Base-by-base conservation (phyloP, 202 grass and related monocot species). In the Bolboschoenoplectus hybrid region DNA sequence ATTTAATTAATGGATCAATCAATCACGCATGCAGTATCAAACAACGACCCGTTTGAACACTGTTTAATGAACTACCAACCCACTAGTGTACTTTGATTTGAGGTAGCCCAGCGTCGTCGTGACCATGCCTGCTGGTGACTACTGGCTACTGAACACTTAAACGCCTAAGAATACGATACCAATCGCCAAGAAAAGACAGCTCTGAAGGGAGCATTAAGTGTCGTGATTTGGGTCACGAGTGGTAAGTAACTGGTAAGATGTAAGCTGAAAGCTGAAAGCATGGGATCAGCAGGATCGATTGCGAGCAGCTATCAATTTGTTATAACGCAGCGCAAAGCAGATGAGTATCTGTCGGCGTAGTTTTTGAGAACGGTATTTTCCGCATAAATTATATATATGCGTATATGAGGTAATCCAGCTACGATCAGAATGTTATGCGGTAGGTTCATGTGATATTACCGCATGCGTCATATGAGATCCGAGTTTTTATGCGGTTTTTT, bases 31-130 rank as follows among this genome's bases (percentile, higher is more conserved):
- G 66, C 44, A 56, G 52, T 50, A n/a, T 43, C 43, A 45, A 81
- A 81, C 56, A 47, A 81, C 39, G 80, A 5, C 40, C 63, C 20
- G n/a, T 63, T 67, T 76, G 72, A 55, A 76, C 81, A 12, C 19
- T 50, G 63, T 67, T 39, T 47, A 63, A 13, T 16, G 1, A 16
- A 5, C 63, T 52, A 82, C 80, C 57, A 46, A 82, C 79, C 58
- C 80, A 82, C 80, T 82, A 65, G 57, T 81, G 56, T 81, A 13
- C 60, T 57, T 81, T 17, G 64, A 5, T 57, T 81, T 17, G 64
- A 5, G 36, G 35, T 55, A 19, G 57, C 57, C 57, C n/a, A 9
- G 12, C 63, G 55, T 38, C 3, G 26, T 9, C 8, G 62, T 4
- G 17, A 63, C 5, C 20, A 34, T 32, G 13, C 53, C 13, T 57